These are phyloP conservation scores for Coniochaeta ligniaria DNA, from an alignment of 2,329 filamentous ascomycete species.

Conservation along the genomic window DNA sequence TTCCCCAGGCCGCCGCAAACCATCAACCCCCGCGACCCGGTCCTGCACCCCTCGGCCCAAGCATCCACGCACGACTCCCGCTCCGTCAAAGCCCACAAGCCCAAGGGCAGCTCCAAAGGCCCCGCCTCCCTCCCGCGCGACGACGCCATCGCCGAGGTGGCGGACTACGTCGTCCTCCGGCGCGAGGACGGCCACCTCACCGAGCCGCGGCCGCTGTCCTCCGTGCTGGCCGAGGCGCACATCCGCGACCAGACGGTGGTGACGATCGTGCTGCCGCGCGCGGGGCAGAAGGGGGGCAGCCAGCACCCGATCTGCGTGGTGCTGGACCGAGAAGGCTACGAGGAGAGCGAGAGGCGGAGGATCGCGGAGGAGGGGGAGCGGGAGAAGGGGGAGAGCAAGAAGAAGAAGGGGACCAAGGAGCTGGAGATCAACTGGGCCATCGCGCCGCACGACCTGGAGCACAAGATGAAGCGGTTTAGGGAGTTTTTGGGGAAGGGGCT, in stretches of 20 bases:
- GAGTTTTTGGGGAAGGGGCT: constrained; percentile 68
- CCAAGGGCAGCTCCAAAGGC: background rate
- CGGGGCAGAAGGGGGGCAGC: background rate
- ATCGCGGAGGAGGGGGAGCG: constrained; percentile 32
- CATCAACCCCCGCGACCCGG: background rate
- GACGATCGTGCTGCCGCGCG: constrained; percentile 29
- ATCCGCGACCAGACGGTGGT: constrained; percentile 28
- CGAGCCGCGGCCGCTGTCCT: constrained; percentile 27
- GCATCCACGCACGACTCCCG: background rate
- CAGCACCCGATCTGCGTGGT: constrained; percentile 62
- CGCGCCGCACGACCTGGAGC: constrained; percentile 64
- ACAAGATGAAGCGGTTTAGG: constrained; percentile 59
- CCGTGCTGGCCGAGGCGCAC: constrained; percentile 33
- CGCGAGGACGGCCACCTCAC: constrained; percentile 28
- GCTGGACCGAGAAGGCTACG: constrained; percentile 47
- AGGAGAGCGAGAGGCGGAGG: constrained; percentile 7
- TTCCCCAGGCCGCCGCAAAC: background rate
- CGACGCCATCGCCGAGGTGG: constrained; percentile 29
- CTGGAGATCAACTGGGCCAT: constrained; percentile 92
- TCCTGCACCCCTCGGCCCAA: background rate
- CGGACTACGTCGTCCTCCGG: constrained; percentile 29
- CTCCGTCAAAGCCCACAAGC: background rate
- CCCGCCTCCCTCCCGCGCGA: constrained; percentile 26
- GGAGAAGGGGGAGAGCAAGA: constrained; percentile 31
- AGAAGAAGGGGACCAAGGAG: constrained; percentile 52